Base-by-base conservation (phyloP, 305 asterid species). In the Rubia balearica region DNA sequence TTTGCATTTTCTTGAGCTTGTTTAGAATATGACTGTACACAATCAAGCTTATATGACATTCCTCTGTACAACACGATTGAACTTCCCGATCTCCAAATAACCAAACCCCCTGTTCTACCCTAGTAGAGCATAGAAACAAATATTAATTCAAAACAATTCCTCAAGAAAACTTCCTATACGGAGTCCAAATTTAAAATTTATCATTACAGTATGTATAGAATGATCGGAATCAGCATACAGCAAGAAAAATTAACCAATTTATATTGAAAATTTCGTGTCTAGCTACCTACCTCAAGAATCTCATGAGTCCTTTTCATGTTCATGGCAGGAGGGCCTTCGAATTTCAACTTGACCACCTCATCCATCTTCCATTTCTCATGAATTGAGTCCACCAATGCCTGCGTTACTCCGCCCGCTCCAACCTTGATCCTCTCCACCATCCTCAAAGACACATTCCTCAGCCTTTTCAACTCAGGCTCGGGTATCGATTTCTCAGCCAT, bases 51-150 rank as follows among this genome's bases (percentile, higher is more conserved):
- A 87, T 90, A 92, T 8, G 90, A n/a, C 83, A 86, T 63, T 73
- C 96, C 96, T 85, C 97, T 84, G 80, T 85, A 92, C 75, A 92
- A 57, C 71, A 87, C 98, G 19, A 92, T 70, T 11, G 84, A 87
- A 76, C 96, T 81, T 61, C 98, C 98, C 11, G 96, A 86, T 82
- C 97, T 90, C 89, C 89, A 89, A 67, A 90, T 90, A 59, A 93
- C 89, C 75, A 89, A 69, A 76, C 98, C 98, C 77, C 96, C 94
- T 5, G 96, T 93, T 84, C 89, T 85, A 79, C 87, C 75, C 98
- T 93, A 87, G 76, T 81, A 81, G 43, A 72, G 81, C 82, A 82
- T 74, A 79, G 71, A 68, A 80, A 36, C 75, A 55, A 21, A 66
- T 5, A 78, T 64, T 72, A 75, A 79, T 76, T 43, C 57, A 7